These are phyloP conservation scores for Fistulinella cinereoalba DNA, from an alignment of 1,284 basidiomycete species.

Conservation along the genomic window DNA sequence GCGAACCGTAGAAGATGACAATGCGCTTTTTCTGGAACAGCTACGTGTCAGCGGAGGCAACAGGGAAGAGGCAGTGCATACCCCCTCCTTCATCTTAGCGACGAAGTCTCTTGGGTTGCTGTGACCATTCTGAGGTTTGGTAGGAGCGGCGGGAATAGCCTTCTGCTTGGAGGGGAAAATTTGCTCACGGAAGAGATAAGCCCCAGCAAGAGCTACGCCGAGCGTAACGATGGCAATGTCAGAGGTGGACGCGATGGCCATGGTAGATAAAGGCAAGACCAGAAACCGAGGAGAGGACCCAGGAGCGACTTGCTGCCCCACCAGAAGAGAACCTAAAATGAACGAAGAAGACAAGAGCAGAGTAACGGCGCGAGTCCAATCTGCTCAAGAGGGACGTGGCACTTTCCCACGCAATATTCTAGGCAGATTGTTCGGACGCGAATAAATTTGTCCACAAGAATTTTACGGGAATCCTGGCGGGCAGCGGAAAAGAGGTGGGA, in stretches of 20 bases:
- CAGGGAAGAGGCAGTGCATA: constrained; percentile 40
- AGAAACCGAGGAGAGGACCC: background rate
- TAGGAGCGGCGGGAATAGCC: constrained; percentile 42
- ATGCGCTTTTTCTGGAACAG: constrained; percentile 86
- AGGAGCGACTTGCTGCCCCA: background rate
- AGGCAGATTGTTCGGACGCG: constrained; percentile 3
- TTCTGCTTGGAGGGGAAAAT: constrained; percentile 65
- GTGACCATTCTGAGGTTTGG: constrained; percentile 56
- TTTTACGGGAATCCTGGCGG: no score
- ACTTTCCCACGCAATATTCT: constrained; percentile 26
- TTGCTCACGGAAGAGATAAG: constrained; percentile 78
- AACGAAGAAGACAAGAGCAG: constrained; percentile 19
- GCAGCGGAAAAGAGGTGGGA: no score
- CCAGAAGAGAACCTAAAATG: constrained; percentile 5
- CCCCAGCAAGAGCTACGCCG: constrained; percentile 66
- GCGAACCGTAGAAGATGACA: constrained; percentile 94
- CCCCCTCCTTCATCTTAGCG: constrained; percentile 84
- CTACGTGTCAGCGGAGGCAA: constrained; percentile 7
- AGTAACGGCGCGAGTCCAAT: background rate
- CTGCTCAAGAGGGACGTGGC: constrained; percentile 19
- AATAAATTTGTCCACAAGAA: no score
- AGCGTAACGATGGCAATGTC: constrained; percentile 69
- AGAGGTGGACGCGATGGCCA: constrained; percentile 45
- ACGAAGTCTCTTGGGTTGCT: constrained; percentile 88
- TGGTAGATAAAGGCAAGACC: constrained; percentile 6